Conservation (phyloP, 2,329 filamentous ascomycete genomes). For the Arthroderma sp. region DNA sequence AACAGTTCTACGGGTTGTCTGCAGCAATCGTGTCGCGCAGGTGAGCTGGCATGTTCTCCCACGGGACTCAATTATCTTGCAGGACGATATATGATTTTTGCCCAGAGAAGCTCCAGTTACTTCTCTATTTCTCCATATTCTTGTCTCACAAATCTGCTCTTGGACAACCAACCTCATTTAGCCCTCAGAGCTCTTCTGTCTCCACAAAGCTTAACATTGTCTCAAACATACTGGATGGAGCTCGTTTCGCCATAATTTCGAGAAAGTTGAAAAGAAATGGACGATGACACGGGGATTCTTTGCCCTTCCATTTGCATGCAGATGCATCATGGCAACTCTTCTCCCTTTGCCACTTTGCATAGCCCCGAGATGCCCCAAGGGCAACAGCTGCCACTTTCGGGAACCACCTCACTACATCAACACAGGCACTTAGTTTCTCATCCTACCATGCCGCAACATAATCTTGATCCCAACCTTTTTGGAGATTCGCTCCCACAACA, state of each 20-base stretch:
- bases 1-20: constrained; percentile 18
- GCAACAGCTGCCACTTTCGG: background rate
- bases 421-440: background rate
- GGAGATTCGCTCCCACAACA: background rate
- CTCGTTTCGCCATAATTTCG: background rate
- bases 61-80: constrained; percentile 8
- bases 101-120: constrained; percentile 11
- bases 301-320: constrained; percentile 1
- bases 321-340: constrained; percentile 1
- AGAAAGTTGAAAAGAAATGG: constrained; percentile 5
- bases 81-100: constrained; percentile 9
- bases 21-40: constrained; percentile 19
- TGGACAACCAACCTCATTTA: constrained; percentile 10
- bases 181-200: constrained; percentile 8
- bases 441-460: background rate
- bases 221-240: constrained; percentile 13
- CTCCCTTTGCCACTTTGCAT: background rate
- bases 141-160: constrained; percentile 16
- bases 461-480: background rate
- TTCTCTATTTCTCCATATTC: constrained; percentile 14
- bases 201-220: constrained; percentile 10
- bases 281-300: background rate
- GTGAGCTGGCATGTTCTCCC: constrained; percentile 18
- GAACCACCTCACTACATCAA: background rate
- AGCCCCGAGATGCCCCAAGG: background rate